A percentile compares a stretch with the other conserved stretches of the same genome.
Evolutionary conservation across 352 stramenopile species (phyloP).

Genomic region (Globisporangium solare): DNA sequence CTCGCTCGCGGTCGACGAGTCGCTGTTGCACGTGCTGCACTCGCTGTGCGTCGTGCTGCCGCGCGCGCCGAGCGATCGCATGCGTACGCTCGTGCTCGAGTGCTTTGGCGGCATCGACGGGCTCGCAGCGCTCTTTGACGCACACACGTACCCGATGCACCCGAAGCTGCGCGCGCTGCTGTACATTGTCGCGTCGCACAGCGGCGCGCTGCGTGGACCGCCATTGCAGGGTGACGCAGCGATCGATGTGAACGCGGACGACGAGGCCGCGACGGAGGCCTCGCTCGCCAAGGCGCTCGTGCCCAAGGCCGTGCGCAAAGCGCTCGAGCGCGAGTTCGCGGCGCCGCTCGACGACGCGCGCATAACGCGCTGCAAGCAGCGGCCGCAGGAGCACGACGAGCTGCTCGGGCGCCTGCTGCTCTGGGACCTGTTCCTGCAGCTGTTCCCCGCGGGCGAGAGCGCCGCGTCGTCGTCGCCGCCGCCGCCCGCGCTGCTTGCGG

Average conservation of each 20-base stretch:
- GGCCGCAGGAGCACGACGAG: constrained; percentile 47
- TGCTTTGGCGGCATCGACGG: constrained; percentile 55
- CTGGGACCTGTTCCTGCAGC: constrained; percentile 81
- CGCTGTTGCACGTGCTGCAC: constrained; percentile 32
- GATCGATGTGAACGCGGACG: constrained; percentile 78
- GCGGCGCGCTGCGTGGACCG: constrained; percentile 27
- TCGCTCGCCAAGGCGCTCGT: constrained; percentile 62
- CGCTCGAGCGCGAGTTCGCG: constrained; percentile 50
- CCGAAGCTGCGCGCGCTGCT: constrained; percentile 48
- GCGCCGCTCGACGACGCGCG: constrained; percentile 21
- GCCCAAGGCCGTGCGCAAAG: constrained; percentile 52
- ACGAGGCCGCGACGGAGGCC: constrained; percentile 68
- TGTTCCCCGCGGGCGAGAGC: constrained; percentile 39
- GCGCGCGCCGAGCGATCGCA: constrained; percentile 20
- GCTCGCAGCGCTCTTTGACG: constrained; percentile 62
- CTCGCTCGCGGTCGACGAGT: constrained; percentile 39
- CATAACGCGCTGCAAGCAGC: constrained; percentile 47
- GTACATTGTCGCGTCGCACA: constrained; percentile 58
- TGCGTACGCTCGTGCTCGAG: constrained; percentile 52
- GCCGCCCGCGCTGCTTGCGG: constrained; percentile 44
- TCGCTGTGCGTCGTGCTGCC: constrained; percentile 37
- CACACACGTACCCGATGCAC: constrained; percentile 37
- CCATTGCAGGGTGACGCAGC: constrained; percentile 15
- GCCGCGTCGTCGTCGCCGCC: background rate
- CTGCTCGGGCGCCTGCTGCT: constrained; percentile 53